Conservation (phyloP, 495 filamentous ascomycete genomes). For the Aspergillus carlsbadensis region DNA sequence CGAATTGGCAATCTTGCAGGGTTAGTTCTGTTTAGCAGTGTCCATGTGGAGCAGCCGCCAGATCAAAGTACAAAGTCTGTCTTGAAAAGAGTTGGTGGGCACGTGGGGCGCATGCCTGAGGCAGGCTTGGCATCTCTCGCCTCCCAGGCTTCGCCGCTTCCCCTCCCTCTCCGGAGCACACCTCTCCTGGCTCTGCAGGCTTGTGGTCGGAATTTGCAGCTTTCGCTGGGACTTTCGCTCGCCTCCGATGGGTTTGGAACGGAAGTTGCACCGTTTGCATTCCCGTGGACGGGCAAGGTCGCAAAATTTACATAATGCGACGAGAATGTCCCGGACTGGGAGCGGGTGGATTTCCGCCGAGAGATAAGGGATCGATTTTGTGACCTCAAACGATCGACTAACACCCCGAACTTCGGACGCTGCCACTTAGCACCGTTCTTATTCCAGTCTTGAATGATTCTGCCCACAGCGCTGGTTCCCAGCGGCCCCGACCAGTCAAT, state of each 20-base stretch:
- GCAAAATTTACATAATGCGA: constrained; percentile 12
- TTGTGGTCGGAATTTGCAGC: neutral
- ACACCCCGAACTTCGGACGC: constrained; percentile 43
- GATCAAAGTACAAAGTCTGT: neutral
- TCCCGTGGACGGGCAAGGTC: constrained; percentile 1
- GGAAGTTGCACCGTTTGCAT: neutral
- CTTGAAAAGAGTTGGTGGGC: neutral
- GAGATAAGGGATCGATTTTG: constrained; percentile 38
- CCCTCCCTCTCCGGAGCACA: neutral
- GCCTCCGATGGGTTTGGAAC: no score
- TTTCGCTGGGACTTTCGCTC: neutral
- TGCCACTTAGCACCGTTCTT: neutral
- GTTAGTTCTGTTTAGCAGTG: no score
- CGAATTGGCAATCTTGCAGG: no score
- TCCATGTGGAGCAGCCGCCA: neutral
- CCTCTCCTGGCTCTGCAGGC: neutral
- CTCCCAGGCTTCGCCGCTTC: neutral
- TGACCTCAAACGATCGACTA: constrained; percentile 45
- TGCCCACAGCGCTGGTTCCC: neutral
- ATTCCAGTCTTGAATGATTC: neutral
- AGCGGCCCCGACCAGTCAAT: neutral
- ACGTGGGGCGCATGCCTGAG: neutral
- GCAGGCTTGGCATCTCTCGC: neutral
- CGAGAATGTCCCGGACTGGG: constrained; percentile 25
- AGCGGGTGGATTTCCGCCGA: constrained; percentile 29